Evolutionary conservation across 208 protist species (phyloP), one percentile per base, ranked within the genome.

Genomic region (Acanthamoeba sp.): DNA sequence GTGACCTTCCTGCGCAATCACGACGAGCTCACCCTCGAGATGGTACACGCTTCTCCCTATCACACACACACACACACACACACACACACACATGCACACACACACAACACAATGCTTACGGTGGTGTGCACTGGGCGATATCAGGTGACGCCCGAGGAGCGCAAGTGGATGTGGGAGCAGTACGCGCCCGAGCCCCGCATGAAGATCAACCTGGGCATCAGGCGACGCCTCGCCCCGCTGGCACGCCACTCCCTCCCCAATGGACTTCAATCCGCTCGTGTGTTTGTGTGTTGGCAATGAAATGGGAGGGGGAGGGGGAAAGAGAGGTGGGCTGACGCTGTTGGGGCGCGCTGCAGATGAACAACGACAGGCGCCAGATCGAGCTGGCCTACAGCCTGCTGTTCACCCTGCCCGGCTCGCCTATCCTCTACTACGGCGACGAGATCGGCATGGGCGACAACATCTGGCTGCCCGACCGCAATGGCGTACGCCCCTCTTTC

Each of bases 401-500:
- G 2, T 95, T 97, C 69, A 97, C 96, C 32, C 62, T 97, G 32
- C 95, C 95, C 18, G 96, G 96, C 7, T 95, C 95, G 34, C 96
- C 96, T 22, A 96, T 97, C 36, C 66, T 97, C 1, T 97, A 97
- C 34, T 97, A 97, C 95, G 96, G 96, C 38, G 96, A 97, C 94
- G 96, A 97, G 73, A 97, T 97, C 52, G 95, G 95, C 20, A 97
- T 97, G 95, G 96, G 96, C 50, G 96, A 97, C 89, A 96, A 97
- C 94, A 95, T 97, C n/a, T 94, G 62, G 66, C 90, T 97, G 10
- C 92, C 94, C 57, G 96, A 97, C 76, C 87, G 96, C 62, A 93
- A 97, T 71, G 96, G 96, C 36, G 88, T 93, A 59, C 27, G 64
- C 40, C 27, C 24, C 45, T 36, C 38, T 62, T 38, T 64, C 18